Conservation (phyloP, 805 yeast genomes). For the Wickerhamomyces silvicola region DNA sequence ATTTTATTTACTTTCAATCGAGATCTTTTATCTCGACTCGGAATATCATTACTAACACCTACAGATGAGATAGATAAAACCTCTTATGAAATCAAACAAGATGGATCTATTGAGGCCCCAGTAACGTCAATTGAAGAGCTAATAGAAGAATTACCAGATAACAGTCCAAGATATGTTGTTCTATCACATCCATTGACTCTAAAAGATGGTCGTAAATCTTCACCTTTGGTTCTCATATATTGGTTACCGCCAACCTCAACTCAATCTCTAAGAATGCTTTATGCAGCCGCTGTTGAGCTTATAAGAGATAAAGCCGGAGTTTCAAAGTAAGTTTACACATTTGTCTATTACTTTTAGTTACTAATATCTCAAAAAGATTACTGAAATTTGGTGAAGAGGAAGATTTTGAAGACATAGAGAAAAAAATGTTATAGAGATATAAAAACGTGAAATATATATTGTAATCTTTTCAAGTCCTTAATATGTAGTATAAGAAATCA, state of each 20-base stretch:
- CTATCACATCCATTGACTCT: constrained; percentile 68
- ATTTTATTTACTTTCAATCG: constrained; percentile 2
- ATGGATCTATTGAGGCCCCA: constrained; percentile 38
- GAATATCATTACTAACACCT: constrained; percentile 7
- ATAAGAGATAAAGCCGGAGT: constrained; percentile 53
- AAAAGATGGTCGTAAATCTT: constrained; percentile 64
- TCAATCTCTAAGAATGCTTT: constrained; percentile 76
- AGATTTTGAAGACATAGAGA: constrained; percentile 56
- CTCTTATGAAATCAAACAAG: constrained; percentile 44
- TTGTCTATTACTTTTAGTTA: constrained; percentile 17
- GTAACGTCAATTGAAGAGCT: constrained; percentile 52
- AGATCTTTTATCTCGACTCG: constrained; percentile 8
- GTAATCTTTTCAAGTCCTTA: too few species aligned
- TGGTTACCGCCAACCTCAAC: constrained; percentile 87
- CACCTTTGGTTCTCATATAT: constrained; percentile 76
- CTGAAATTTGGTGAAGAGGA: constrained; percentile 63
- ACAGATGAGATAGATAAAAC: constrained; percentile 50
- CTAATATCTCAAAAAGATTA: constrained; percentile 29
- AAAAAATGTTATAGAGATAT: constrained; percentile 16
- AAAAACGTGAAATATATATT: too few species aligned
- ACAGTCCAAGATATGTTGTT: constrained; percentile 67
- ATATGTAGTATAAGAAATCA: too few species aligned
- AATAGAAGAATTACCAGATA: constrained; percentile 74
- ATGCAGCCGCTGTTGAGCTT: constrained; percentile 85
- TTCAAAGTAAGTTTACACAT: constrained; percentile 20